Evolutionary conservation across 2,329 filamentous ascomycete genomes (phyloP).

Genomic region (Aspergillus brasiliensis): DNA sequence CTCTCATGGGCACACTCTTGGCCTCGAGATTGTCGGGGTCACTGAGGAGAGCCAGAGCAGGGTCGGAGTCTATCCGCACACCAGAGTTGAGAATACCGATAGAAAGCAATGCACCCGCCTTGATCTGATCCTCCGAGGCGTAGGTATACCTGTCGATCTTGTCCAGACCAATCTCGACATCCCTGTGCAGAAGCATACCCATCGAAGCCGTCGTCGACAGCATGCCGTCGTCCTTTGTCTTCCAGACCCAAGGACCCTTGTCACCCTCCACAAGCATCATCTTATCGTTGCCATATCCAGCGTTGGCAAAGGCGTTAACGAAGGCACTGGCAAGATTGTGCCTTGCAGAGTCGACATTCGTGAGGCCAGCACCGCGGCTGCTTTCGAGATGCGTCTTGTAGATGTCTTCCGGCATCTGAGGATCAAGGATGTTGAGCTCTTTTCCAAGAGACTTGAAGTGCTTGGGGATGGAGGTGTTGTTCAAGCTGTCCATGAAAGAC

Average conservation of each 20-base stretch:
- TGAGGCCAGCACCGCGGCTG: conserved; percentile 86
- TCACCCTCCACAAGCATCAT: conserved; percentile 92
- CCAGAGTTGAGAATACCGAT: conserved; percentile 96
- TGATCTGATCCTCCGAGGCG: conserved; percentile 76
- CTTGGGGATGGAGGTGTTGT: conserved; percentile 83
- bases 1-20: conserved; percentile 74
- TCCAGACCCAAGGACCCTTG: conserved; percentile 96
- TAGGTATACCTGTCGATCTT: conserved; percentile 96
- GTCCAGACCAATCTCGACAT: conserved; percentile 87
- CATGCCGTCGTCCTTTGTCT: conserved; percentile 98
- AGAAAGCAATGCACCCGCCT: conserved; percentile 87
- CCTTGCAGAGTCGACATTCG: conserved; percentile 90
- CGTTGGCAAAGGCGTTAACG: conserved; percentile 96
- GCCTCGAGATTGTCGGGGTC: conserved; percentile 78
- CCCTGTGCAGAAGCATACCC: conserved; percentile 89
- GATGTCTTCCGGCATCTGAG: conserved; percentile 96
- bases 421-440: conserved; percentile 94
- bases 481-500: conserved; percentile 78
- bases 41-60: conserved; percentile 80
- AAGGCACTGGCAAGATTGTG: conserved; percentile 96
- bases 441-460: conserved; percentile 94
- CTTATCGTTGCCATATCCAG: conserved; percentile 93
- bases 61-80: conserved; percentile 84
- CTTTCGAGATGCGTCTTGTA: conserved; percentile 99
- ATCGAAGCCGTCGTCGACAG: conserved; percentile 92